Percentiles rank a stretch among this genome's conserved stretches.
phyloP scores from a whole-genome alignment of 805 yeast genomes.

The Wickerhamomyces bovis region DNA sequence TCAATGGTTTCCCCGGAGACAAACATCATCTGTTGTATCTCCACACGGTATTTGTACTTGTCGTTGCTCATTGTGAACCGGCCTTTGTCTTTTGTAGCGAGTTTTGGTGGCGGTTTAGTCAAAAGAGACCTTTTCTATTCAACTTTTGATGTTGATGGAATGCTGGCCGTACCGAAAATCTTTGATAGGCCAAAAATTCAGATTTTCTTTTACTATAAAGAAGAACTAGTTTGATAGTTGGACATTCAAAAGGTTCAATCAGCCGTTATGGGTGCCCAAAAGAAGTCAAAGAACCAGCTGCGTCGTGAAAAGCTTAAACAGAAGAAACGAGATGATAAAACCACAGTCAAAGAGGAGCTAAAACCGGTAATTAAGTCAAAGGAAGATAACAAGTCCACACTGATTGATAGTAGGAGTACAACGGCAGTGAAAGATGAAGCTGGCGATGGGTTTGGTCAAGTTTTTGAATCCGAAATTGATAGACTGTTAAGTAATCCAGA shows the following conservation, averaged over 20 bases:
- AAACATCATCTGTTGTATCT: constrained; percentile 99
- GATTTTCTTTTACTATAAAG: no score
- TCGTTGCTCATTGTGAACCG: constrained; percentile 7
- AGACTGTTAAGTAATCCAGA: constrained; percentile 24
- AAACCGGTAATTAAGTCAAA: background rate
- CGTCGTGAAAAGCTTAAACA: constrained; percentile 25
- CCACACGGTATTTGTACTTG: constrained; percentile 76
- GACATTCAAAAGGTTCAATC: background rate
- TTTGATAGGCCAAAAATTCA: background rate
- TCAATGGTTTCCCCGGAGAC: constrained; percentile 94
- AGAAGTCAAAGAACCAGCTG: constrained; percentile 32
- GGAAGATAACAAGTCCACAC: background rate
- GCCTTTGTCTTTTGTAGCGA: background rate
- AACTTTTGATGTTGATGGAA: background rate
- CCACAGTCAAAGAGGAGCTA: background rate
- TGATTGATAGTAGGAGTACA: background rate
- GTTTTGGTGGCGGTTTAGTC: background rate
- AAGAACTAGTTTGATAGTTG: background rate
- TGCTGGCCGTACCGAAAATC: background rate
- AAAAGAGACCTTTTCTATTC: background rate
- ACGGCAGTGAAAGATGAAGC: background rate
- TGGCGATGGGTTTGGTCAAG: constrained; percentile 1
- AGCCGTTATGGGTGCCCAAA: constrained; percentile 4
- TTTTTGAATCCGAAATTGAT: constrained; percentile 22
- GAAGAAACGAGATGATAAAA: constrained; percentile 14